phyloP scores from a whole-genome alignment of 192 early-diverging fungal species.

The Lobosporangium transversale region DNA sequence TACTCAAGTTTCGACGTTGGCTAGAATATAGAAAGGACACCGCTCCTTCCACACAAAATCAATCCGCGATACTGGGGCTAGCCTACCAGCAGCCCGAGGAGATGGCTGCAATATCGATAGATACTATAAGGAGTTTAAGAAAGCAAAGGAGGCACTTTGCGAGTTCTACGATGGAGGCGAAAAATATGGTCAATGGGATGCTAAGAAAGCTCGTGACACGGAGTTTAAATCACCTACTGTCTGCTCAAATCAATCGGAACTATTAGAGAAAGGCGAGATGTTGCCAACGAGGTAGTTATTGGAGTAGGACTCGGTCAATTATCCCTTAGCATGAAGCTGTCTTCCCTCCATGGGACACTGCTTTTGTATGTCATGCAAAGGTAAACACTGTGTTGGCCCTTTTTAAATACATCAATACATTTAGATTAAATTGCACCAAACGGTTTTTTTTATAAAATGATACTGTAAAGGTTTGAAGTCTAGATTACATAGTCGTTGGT shows the following conservation, averaged over 20 bases:
- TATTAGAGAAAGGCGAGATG: background rate
- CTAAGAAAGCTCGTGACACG: background rate
- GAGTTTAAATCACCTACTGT: background rate
- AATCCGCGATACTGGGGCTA: constrained; percentile 7
- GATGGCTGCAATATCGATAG: background rate
- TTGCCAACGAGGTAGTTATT: constrained; percentile 11
- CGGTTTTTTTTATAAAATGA: too few relatives aligned
- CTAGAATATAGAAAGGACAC: background rate
- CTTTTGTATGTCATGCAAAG: too few relatives aligned
- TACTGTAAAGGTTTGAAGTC: too few relatives aligned
- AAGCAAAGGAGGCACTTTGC: background rate
- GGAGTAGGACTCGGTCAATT: constrained; percentile 2
- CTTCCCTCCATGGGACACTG: background rate
- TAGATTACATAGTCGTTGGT: too few relatives aligned
- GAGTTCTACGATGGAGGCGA: constrained; percentile 2
- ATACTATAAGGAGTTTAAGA: background rate
- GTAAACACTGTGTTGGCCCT: too few relatives aligned
- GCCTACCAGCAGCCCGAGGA: background rate
- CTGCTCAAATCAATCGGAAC: constrained; percentile 1
- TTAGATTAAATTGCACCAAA: too few relatives aligned
- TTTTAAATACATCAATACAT: too few relatives aligned
- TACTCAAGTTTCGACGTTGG: constrained; percentile 8
- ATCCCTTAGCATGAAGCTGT: background rate
- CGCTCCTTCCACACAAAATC: background rate
- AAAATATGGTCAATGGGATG: background rate